Percentiles rank a stretch among this genome's conserved stretches.
Conservation (phyloP, 331 rosid genomes). For the Malus hybrid region DNA sequence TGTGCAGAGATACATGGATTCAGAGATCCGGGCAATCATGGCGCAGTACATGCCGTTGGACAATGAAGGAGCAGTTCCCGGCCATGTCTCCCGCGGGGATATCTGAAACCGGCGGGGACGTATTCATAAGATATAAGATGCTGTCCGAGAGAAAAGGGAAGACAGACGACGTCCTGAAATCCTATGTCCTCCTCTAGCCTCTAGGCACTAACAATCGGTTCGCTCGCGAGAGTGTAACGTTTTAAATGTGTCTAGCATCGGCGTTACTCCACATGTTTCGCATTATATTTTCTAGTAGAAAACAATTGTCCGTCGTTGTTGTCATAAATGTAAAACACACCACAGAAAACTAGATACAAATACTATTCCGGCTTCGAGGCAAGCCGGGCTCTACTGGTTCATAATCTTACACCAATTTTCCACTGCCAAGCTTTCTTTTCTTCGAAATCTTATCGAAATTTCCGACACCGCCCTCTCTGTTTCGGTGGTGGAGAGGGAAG, state of each 20-base stretch:
- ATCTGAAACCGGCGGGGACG: slow-evolving; percentile 5
- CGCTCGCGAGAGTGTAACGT: not conserved
- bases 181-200: not conserved
- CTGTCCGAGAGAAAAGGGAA: not conserved
- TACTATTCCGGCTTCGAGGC: no score
- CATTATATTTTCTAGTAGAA: not conserved
- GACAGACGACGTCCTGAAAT: not conserved
- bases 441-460: no score
- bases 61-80: slow-evolving; percentile 49
- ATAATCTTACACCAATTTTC: no score
- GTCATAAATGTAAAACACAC: not conserved
- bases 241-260: not conserved
- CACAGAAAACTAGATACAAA: not conserved
- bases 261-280: not conserved
- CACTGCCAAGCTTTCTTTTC: no score
- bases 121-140: not conserved
- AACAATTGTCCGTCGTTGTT: not conserved
- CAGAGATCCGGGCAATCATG: slow-evolving; percentile 87
- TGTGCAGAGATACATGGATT: slow-evolving; percentile 87
- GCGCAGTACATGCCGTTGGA: slow-evolving; percentile 99
- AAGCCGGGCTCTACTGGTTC: no score
- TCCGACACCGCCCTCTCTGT: no score
- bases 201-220: not conserved
- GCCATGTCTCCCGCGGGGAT: slow-evolving; percentile 30
- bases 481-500: no score